Percentiles rank a stretch among this genome's conserved stretches.
Conservation (phyloP, 1,284 basidiomycete genomes). For the Puccinia hordei region DNA sequence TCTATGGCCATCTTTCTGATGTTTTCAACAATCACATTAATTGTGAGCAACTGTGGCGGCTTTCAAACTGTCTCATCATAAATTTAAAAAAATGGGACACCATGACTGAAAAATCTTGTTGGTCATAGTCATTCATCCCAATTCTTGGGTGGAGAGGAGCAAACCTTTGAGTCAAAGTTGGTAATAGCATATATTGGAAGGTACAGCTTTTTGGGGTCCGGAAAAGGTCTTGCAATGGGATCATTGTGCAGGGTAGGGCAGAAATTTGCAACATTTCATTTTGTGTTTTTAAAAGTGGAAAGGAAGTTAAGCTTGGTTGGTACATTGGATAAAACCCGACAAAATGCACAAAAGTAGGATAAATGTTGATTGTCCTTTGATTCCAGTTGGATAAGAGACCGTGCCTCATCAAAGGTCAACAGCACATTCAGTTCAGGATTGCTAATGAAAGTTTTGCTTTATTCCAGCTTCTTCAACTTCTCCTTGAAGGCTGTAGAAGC, state of each 20-base stretch:
- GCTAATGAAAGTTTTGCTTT: not conserved
- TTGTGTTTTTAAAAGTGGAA: not conserved
- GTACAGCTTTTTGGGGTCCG: not conserved
- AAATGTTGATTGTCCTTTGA: not conserved
- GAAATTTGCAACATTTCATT: not conserved
- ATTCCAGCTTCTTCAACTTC: not conserved
- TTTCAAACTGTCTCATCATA: not conserved
- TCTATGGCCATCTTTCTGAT: too few relatives aligned
- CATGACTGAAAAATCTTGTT: constrained; percentile 1
- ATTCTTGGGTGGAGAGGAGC: not conserved
- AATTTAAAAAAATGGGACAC: not conserved
- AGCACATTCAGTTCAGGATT: not conserved
- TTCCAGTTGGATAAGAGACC: not conserved
- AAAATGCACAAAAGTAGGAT: not conserved
- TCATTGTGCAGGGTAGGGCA: not conserved
- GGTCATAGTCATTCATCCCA: constrained; percentile 2
- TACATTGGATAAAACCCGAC: not conserved
- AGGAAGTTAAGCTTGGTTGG: not conserved
- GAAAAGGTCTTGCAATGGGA: not conserved
- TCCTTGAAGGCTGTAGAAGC: not conserved
- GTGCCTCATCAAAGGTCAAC: not conserved
- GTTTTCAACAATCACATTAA: too few relatives aligned
- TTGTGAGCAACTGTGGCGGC: too few relatives aligned
- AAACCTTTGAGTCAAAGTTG: constrained; percentile 7
- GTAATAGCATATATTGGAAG: not conserved